Evolutionary conservation across 1,284 basidiomycete species (phyloP).

Genomic region (Spongiforma sp.): DNA sequence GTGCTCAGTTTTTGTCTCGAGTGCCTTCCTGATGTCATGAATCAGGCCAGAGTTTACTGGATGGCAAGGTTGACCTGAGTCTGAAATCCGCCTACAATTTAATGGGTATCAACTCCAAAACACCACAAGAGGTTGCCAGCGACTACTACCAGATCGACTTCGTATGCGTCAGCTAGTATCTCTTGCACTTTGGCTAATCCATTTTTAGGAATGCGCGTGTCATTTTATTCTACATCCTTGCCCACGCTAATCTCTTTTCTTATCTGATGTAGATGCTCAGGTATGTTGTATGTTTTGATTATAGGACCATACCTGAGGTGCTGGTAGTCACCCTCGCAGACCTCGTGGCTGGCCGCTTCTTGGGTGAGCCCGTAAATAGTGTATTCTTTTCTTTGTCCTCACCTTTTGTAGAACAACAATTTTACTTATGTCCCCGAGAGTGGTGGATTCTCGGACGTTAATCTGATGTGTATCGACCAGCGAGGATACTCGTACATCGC

Average conservation of each 20-base stretch:
- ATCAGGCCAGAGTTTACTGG: conserved; percentile 47
- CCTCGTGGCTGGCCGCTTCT: conserved; percentile 64
- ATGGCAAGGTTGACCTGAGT: conserved; percentile 52
- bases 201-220: conserved; percentile 29
- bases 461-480: conserved; percentile 62
- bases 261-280: conserved; percentile 27
- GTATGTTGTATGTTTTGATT: conserved; percentile 12
- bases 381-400: conserved; percentile 1
- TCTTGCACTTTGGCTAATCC: background rate
- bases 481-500: conserved; percentile 65
- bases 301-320: background rate
- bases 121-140: conserved; percentile 50
- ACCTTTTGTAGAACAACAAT: conserved; percentile 58
- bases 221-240: background rate
- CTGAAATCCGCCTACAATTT: conserved; percentile 55
- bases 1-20: background rate
- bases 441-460: conserved; percentile 64
- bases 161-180: conserved; percentile 14
- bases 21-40: background rate
- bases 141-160: conserved; percentile 60
- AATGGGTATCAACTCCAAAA: conserved; percentile 47
- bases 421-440: conserved; percentile 61
- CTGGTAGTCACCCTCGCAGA: conserved; percentile 60
- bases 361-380: conserved; percentile 47
- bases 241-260: conserved; percentile 13